phyloP scores from a whole-genome alignment of 768 basidiomycete genomes.

The Podaxis pistillaris region DNA sequence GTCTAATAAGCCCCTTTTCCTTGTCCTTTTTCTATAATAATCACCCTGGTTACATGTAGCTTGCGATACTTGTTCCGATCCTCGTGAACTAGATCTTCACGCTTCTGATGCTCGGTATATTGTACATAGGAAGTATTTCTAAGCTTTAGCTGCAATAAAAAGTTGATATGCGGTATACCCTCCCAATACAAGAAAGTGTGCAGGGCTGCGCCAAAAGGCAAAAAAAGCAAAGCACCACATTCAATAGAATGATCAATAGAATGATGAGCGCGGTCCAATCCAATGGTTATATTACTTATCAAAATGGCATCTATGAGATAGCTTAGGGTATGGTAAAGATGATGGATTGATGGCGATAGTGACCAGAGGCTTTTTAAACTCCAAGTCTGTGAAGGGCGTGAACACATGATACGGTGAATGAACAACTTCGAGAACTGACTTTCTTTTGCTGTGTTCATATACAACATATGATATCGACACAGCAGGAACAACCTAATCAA shows the following conservation, averaged over 20 bases:
- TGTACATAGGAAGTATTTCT: conserved; percentile 18
- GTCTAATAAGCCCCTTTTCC: background rate
- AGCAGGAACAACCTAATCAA: conserved; percentile 80
- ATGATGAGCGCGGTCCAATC: conserved; percentile 1
- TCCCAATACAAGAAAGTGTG: background rate
- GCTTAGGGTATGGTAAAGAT: conserved; percentile 8
- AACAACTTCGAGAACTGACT: conserved; percentile 38
- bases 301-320: conserved; percentile 12
- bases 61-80: background rate
- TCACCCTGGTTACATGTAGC: conserved; percentile 9
- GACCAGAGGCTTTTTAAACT: conserved; percentile 39
- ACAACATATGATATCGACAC: conserved; percentile 98
- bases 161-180: conserved; percentile 9
- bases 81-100: conserved; percentile 8
- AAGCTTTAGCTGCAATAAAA: conserved; percentile 10
- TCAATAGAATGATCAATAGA: background rate
- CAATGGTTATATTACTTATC: conserved; percentile 15
- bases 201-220: background rate
- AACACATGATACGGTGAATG: conserved; percentile 11
- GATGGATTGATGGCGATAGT: conserved; percentile 1
- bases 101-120: conserved; percentile 12
- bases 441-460: conserved; percentile 83
- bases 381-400: conserved; percentile 47
- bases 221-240: background rate
- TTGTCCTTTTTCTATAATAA: background rate